Percentiles rank a stretch among this genome's conserved stretches.
Conservation (phyloP, 2,329 filamentous ascomycete genomes). For the Aspergillus sojae region DNA sequence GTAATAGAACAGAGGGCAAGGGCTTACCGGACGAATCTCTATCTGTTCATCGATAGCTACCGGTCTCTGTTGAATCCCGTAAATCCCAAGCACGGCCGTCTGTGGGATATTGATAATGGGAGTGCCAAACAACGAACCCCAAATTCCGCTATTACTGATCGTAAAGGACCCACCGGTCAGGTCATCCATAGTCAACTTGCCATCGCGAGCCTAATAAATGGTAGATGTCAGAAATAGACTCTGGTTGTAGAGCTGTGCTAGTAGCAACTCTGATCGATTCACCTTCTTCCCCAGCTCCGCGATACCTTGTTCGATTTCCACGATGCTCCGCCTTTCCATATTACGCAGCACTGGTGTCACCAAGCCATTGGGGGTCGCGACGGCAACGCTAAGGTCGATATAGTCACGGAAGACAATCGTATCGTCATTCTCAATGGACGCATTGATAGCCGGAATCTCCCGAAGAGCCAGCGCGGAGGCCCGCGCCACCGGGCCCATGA, state of each 20-base stretch:
- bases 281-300: not conserved
- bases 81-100: not conserved
- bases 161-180: not conserved
- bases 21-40: not conserved
- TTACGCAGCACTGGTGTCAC: not conserved
- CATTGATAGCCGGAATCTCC: not conserved
- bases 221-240: not conserved
- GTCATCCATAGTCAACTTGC: not conserved
- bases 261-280: not conserved
- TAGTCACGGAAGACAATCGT: not conserved
- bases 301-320: not conserved
- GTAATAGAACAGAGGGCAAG: not conserved
- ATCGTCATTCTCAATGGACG: not conserved
- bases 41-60: not conserved
- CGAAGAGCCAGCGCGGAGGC: slow-evolving; percentile 1
- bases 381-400: not conserved
- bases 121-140: not conserved
- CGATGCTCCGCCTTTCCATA: not conserved
- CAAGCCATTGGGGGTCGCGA: not conserved
- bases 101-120: not conserved
- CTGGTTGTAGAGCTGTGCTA: not conserved
- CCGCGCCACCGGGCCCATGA: slow-evolving; percentile 1
- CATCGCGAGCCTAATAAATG: not conserved
- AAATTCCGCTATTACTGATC: not conserved
- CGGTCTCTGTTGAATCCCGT: not conserved